Percentiles rank a stretch among this genome's conserved stretches.
These are phyloP conservation scores for Kodamaea sp. DNA, from an alignment of 1,139 yeast genomes.

Conservation along the genomic window DNA sequence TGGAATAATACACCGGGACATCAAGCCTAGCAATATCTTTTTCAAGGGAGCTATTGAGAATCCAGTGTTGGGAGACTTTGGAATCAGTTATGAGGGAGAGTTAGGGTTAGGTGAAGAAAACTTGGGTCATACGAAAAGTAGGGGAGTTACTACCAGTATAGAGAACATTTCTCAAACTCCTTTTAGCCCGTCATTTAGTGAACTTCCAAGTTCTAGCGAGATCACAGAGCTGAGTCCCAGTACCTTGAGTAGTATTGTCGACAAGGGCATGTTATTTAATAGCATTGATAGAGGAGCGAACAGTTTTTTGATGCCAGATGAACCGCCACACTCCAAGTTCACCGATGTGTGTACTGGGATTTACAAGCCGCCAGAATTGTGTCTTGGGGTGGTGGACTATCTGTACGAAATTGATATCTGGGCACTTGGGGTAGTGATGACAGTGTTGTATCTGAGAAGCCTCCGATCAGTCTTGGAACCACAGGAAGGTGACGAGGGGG, in stretches of 20 bases:
- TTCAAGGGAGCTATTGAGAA: conserved; percentile 38
- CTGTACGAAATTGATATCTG: conserved; percentile 72
- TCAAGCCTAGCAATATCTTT: conserved; percentile 79
- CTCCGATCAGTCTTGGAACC: conserved; percentile 41
- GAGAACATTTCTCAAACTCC: too few relatives aligned
- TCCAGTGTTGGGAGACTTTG: conserved; percentile 72
- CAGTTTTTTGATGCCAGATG: conserved; percentile 45
- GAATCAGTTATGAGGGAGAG: conserved; percentile 56
- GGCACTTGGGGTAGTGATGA: conserved; percentile 71
- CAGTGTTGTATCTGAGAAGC: conserved; percentile 55
- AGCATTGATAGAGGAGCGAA: too few relatives aligned
- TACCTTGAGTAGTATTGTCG: too few relatives aligned
- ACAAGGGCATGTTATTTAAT: too few relatives aligned
- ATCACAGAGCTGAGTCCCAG: too few relatives aligned
- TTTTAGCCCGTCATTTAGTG: background rate
- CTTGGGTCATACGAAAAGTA: too few relatives aligned
- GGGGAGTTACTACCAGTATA: too few relatives aligned
- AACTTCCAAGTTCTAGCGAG: background rate
- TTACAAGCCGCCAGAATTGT: conserved; percentile 83
- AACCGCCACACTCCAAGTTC: conserved; percentile 48
- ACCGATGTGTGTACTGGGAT: conserved; percentile 76
- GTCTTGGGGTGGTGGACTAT: conserved; percentile 70
- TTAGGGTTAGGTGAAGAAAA: background rate
- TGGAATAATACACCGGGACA: conserved; percentile 83
- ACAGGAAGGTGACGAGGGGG: conserved; percentile 31